Percentiles rank a stretch among this genome's conserved stretches.
Conservation (phyloP, 2,329 filamentous ascomycete species). For the Xenoacremonium recifei region DNA sequence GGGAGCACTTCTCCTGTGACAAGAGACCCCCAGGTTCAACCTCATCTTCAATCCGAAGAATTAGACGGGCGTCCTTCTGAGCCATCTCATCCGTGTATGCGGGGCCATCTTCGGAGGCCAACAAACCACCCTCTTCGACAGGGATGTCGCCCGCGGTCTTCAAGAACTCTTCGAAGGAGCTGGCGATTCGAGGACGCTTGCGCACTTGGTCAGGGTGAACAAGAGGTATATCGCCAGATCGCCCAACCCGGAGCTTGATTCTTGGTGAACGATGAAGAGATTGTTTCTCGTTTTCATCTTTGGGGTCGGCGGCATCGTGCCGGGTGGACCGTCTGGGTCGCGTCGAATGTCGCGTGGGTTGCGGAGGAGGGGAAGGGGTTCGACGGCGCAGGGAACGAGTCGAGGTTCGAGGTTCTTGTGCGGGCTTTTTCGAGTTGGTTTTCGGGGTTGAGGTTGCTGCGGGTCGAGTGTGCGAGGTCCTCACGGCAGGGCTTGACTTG, state of each 20-base stretch:
- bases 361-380: constrained; percentile 40
- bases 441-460: constrained; percentile 28
- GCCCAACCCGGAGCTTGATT: constrained; percentile 47
- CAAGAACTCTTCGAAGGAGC: constrained; percentile 59
- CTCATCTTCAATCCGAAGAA: constrained; percentile 70
- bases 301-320: constrained; percentile 27
- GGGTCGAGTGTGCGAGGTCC: constrained; percentile 18
- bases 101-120: constrained; percentile 53
- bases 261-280: constrained; percentile 37
- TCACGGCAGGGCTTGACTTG: constrained; percentile 26
- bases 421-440: constrained; percentile 27
- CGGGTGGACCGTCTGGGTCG: constrained; percentile 45
- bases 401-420: constrained; percentile 26
- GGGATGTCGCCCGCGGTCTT: constrained; percentile 48
- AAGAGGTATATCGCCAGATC: constrained; percentile 47
- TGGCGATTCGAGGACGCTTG: constrained; percentile 50
- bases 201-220: constrained; percentile 59
- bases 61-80: constrained; percentile 64
- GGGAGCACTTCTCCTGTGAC: constrained; percentile 65
- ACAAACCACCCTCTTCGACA: constrained; percentile 58
- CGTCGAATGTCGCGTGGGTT: constrained; percentile 38
- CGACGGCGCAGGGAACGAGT: constrained; percentile 37
- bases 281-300: constrained; percentile 12
- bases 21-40: constrained; percentile 73
- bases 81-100: constrained; percentile 62